Evolutionary conservation across 164 flowering plant species (phyloP), one percentile per base, ranked within the genome.

Genomic region (Magnolia changhungtana): DNA sequence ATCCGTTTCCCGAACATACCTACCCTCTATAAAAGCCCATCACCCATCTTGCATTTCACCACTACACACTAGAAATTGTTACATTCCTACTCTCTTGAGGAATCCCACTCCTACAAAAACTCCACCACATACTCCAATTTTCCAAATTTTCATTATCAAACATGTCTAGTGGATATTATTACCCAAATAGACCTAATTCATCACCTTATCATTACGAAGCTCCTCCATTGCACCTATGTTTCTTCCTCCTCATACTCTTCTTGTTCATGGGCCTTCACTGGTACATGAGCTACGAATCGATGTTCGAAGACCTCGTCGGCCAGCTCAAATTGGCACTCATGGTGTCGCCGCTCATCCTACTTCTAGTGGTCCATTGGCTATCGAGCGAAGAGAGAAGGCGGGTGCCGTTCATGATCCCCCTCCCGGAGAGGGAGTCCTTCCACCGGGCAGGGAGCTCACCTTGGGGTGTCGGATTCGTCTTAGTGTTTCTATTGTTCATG

Each of bases 401-500:
- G 10, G 74, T 84, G 19, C 80, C 90, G 0, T 86, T 88, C 71
- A 18, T 83, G 2, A 29, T 87, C 1, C 86, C 89, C 1, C 73
- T 88, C 66, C 94, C 92, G 18, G 91, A 92, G 81, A 82, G 73
- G 75, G 96, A 95, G 0, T 86, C 97, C 10, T 74, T 93, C 59
- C 94, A 91, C 63, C 76, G 93, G 27, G 97, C 94, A 9, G 98
- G 98, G 55, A 93, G 96, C 13, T 81, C 96, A 14, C 98, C 98
- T 8, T 93, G 98, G 98, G 99, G 98, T 1, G 98, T 93, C 13
- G 98, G 83, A 0, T 51, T 82, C 24, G 64, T 95, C 59, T 89
- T 95, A 59, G 88, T 93, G 23, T 75, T 95, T 67, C 89, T 93
- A 45, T 19, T 93, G n/a, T 87, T 88, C 86, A 89, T 95, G 98